Evolutionary conservation across 2,329 filamentous ascomycete genomes (phyloP).

Genomic region (Colletotrichum sp.): DNA sequence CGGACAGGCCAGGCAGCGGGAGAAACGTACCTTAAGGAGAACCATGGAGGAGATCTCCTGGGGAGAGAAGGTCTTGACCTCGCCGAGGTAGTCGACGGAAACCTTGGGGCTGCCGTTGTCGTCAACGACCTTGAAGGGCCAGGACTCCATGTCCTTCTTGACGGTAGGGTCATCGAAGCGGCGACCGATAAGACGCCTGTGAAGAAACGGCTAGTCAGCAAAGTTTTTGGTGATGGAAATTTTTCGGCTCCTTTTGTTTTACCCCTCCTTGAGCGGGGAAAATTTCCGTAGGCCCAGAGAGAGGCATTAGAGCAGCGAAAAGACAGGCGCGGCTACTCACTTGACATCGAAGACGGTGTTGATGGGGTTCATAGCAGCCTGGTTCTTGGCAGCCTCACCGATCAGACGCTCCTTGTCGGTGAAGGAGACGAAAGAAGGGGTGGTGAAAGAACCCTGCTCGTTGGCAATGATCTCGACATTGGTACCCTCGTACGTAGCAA

Average conservation of each 20-base stretch:
- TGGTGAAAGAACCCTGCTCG: conserved; percentile 99
- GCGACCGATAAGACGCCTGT: conserved; percentile 94
- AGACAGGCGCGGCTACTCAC: conserved; percentile 55
- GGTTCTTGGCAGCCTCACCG: conserved; percentile 99
- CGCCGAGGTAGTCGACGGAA: conserved; percentile 92
- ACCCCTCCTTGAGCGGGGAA: conserved; percentile 15
- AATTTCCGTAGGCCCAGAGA: neutral
- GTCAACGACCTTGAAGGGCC: conserved; percentile 98
- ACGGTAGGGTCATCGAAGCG: conserved; percentile 94
- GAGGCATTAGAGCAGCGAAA: neutral
- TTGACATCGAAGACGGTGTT: conserved; percentile 99
- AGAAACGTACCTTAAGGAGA: conserved; percentile 79
- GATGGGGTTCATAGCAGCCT: conserved; percentile 98
- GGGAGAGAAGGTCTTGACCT: conserved; percentile 94
- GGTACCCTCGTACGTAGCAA: conserved; percentile 98
- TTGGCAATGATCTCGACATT: conserved; percentile 99
- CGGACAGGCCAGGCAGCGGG: neutral
- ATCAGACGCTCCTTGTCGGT: conserved; percentile 98
- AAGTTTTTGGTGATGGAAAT: neutral
- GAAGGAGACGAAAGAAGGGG: conserved; percentile 98
- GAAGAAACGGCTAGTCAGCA: conserved; percentile 11
- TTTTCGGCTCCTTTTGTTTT: neutral
- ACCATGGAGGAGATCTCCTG: conserved; percentile 99
- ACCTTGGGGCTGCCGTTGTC: conserved; percentile 88
- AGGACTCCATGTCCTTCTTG: conserved; percentile 98